phyloP scores from a whole-genome alignment of 2,329 filamentous ascomycete genomes.

The Colletotrichum lindemuthianum region DNA sequence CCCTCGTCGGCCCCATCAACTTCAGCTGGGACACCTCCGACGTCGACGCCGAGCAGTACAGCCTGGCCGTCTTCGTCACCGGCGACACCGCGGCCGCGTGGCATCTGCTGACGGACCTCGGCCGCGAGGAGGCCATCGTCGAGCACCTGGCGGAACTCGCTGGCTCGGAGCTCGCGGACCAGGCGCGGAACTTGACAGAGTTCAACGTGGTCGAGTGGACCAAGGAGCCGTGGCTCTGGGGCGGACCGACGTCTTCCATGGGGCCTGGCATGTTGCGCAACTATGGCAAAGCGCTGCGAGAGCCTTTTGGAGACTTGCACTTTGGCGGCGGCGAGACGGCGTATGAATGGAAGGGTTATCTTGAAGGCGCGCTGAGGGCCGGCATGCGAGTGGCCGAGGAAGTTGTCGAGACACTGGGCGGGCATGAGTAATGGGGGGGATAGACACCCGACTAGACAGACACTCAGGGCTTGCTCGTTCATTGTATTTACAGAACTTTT shows the following conservation, averaged over 20 bases:
- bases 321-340: conserved; percentile 41
- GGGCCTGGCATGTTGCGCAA: conserved; percentile 24
- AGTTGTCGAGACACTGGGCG: background rate
- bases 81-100: conserved; percentile 44
- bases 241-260: conserved; percentile 33
- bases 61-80: conserved; percentile 45
- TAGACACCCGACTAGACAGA: too few species aligned
- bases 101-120: conserved; percentile 35
- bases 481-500: too few species aligned
- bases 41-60: conserved; percentile 39
- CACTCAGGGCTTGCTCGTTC: too few species aligned
- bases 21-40: conserved; percentile 43
- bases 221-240: conserved; percentile 35
- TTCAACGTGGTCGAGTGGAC: conserved; percentile 37
- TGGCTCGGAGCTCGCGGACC: conserved; percentile 20
- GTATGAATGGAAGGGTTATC: conserved; percentile 41
- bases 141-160: conserved; percentile 37
- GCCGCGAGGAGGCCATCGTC: conserved; percentile 33
- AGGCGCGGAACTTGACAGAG: conserved; percentile 31
- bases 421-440: too few species aligned
- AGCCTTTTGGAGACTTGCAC: conserved; percentile 41
- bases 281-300: conserved; percentile 41
- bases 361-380: conserved; percentile 41
- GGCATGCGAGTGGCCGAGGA: conserved; percentile 33
- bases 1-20: conserved; percentile 42